Evolutionary conservation across 208 protist species (phyloP).

Genomic region (Acanthamoeba triangularis): DNA sequence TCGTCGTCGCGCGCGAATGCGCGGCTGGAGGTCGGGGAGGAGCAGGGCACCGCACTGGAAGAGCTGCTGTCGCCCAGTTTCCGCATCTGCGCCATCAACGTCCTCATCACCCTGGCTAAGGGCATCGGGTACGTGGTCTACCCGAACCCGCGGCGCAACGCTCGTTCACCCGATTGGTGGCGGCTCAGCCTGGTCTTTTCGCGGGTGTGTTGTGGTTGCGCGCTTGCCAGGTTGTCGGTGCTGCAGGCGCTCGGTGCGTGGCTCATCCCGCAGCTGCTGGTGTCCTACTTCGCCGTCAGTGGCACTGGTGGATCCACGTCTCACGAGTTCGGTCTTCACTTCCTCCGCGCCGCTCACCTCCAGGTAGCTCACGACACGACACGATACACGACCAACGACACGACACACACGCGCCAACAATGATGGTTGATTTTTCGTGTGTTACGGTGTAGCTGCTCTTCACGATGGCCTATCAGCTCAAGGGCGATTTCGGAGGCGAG

Average conservation of each 20-base stretch:
- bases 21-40: not conserved
- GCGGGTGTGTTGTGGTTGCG: not conserved
- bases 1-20: not conserved
- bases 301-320: not conserved
- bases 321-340: not conserved
- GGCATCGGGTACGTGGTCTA: not conserved
- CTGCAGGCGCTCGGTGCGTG: slow-evolving; percentile 29
- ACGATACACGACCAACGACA: no score
- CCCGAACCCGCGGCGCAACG: not conserved
- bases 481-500: not conserved
- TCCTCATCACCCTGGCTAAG: slow-evolving; percentile 49
- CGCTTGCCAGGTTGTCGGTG: not conserved
- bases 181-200: no score
- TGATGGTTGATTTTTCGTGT: not conserved
- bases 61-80: not conserved
- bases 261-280: slow-evolving; percentile 35
- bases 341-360: not conserved
- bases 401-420: not conserved
- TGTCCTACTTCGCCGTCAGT: not conserved
- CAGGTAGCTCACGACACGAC: not conserved
- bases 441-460: not conserved
- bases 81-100: slow-evolving; percentile 52
- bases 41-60: not conserved
- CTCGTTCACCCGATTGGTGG: not conserved
- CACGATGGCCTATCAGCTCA: slow-evolving; percentile 40